Base-by-base conservation (phyloP, 345 rosid genomes). In the Durio zibethinus region DNA sequence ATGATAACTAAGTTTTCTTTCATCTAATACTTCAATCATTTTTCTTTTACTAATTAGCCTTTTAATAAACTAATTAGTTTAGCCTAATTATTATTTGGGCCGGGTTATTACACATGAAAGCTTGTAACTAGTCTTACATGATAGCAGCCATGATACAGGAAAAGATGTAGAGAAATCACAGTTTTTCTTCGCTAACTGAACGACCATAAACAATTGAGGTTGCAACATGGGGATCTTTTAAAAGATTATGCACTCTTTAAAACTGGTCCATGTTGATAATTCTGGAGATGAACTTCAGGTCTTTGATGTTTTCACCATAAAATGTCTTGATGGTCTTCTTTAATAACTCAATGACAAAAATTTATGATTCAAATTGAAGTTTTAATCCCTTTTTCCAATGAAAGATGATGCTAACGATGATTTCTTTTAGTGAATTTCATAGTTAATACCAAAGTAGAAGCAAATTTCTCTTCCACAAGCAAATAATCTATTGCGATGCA, bases 401-500 rank as follows among this genome's bases (percentile, higher is more conserved):
- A 29, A 63, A 52, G 5, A 18, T 48, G 2, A 42, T 18, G 27
- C 2, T 11, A 78, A 77, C 90, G 85, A 60, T 82, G 18, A 16
- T 7, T 53, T 20, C 2, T 16, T 50, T 50, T 0, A n/a, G 57
- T n/a, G 21, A 40, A 35, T 66, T 33, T 8, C 9, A 21, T 16
- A 3, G 42, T 38, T 16, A 53, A 27, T 90, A 94, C 98, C 94
- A 91, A 75, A 80, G 78, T 40, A 42, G 87, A 33, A 4, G 90
- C 89, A 36, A 72, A 85, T 76, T 83, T 82, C 74, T 86, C 80
- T 82, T 93, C 96, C n/a, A 91, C 84, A 56, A 95, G 89, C 71
- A 91, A 31, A 23, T 93, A 95, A 82, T 93, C 99, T 33, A 88
- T 78, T 1, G 89, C 77, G 8, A 95, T 84, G 76, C 99, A 95